Evolutionary conservation across 768 basidiomycete genomes (phyloP).

Genomic region (Suillus brevipes): DNA sequence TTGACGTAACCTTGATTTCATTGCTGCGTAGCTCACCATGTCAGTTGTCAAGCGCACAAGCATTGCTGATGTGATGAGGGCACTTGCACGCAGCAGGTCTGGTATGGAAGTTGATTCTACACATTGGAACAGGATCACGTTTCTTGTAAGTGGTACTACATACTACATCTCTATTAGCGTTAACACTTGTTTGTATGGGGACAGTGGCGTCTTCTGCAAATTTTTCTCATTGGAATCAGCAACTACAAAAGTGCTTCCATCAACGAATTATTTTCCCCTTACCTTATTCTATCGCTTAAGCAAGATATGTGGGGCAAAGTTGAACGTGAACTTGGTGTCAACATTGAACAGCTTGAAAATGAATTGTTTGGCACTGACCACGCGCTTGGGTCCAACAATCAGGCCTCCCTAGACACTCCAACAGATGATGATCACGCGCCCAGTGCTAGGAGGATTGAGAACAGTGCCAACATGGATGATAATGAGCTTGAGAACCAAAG

Average conservation of each 20-base stretch:
- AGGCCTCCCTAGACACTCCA: neutral
- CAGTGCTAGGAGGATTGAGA: neutral
- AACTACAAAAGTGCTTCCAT: too few relatives aligned
- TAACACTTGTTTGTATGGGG: too few relatives aligned
- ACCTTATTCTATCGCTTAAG: too few relatives aligned
- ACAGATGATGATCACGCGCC: neutral
- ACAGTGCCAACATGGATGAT: neutral
- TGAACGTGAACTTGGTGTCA: too few relatives aligned
- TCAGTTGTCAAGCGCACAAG: conserved; percentile 3
- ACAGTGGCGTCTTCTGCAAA: too few relatives aligned
- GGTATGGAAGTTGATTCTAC: conserved; percentile 7
- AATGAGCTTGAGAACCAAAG: neutral
- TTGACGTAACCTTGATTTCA: too few relatives aligned
- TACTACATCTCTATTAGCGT: neutral
- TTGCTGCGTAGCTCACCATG: neutral
- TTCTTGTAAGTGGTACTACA: conserved; percentile 1
- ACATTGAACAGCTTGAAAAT: too few relatives aligned
- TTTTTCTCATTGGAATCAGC: too few relatives aligned
- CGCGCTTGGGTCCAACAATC: neutral
- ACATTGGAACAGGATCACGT: conserved; percentile 7
- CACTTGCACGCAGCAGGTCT: neutral
- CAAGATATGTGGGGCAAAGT: too few relatives aligned
- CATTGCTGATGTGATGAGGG: neutral
- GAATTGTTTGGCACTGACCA: neutral
- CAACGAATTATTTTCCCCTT: too few relatives aligned